These are phyloP conservation scores for Leccinum pseudoinsigne DNA, from an alignment of 1,284 basidiomycete genomes.

Conservation along the genomic window DNA sequence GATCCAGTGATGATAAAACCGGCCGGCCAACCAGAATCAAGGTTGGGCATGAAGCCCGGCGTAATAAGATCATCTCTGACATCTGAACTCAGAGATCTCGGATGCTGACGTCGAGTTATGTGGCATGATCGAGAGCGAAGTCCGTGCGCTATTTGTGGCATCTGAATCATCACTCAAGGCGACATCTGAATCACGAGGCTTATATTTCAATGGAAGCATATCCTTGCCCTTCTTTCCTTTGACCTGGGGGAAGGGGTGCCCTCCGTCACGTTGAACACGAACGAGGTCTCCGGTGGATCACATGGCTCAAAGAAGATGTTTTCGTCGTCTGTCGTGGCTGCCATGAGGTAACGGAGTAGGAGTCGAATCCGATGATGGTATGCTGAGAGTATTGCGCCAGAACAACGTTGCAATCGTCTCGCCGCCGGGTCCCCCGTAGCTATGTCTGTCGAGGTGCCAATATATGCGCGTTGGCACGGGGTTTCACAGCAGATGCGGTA, in stretches of 20 bases:
- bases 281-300: too few relatives aligned
- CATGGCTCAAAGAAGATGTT: constrained; percentile 15
- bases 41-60: too few relatives aligned
- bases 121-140: constrained; percentile 46
- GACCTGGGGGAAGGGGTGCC: constrained; percentile 59
- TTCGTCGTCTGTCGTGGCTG: constrained; percentile 42
- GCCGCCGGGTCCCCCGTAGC: constrained; percentile 47
- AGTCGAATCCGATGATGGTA: constrained; percentile 51
- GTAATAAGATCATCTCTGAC: too few relatives aligned
- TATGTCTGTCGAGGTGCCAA: constrained; percentile 49
- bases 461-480: constrained; percentile 25
- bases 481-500: constrained; percentile 8
- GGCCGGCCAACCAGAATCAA: too few relatives aligned
- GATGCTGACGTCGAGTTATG: constrained; percentile 56
- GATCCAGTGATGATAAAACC: too few relatives aligned
- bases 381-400: constrained; percentile 45
- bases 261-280: constrained; percentile 25
- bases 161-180: constrained; percentile 63
- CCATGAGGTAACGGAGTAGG: constrained; percentile 35
- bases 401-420: constrained; percentile 30
- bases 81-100: neutral
- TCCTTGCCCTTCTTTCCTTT: constrained; percentile 37
- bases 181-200: constrained; percentile 67
- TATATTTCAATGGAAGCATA: constrained; percentile 64
- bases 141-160: constrained; percentile 29